These are phyloP conservation scores for Trichoderma sp. DNA, from an alignment of 2,329 filamentous ascomycete species.

Conservation along the genomic window DNA sequence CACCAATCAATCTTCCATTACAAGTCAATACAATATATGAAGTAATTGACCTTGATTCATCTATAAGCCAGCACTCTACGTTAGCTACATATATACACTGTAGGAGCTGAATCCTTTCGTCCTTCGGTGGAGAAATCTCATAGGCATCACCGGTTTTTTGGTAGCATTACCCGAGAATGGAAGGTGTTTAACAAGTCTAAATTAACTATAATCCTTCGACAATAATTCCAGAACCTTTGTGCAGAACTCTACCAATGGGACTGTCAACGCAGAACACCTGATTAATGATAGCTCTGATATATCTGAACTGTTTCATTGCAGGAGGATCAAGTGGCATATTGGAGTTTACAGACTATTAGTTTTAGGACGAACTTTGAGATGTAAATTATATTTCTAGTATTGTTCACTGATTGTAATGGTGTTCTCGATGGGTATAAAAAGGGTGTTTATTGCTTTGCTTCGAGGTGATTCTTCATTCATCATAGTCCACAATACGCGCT, in stretches of 20 bases:
- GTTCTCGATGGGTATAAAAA: neutral
- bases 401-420: neutral
- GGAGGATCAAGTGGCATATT: neutral
- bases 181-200: neutral
- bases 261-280: neutral
- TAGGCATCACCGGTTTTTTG: no score
- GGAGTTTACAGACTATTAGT: no score
- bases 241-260: neutral
- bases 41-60: no score
- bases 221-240: neutral
- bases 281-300: neutral
- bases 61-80: no score
- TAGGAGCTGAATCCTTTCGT: no score
- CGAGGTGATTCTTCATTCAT: neutral
- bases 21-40: no score
- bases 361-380: neutral
- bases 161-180: neutral
- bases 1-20: no score
- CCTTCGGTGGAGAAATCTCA: no score
- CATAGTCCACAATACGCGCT: neutral
- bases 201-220: neutral
- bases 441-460: neutral
- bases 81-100: no score
- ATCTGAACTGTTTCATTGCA: neutral
- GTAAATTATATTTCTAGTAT: neutral